Evolutionary conservation across 1,284 basidiomycete species (phyloP), one percentile per base, ranked within the genome.

Genomic region (Pulchroboletus neoregius): DNA sequence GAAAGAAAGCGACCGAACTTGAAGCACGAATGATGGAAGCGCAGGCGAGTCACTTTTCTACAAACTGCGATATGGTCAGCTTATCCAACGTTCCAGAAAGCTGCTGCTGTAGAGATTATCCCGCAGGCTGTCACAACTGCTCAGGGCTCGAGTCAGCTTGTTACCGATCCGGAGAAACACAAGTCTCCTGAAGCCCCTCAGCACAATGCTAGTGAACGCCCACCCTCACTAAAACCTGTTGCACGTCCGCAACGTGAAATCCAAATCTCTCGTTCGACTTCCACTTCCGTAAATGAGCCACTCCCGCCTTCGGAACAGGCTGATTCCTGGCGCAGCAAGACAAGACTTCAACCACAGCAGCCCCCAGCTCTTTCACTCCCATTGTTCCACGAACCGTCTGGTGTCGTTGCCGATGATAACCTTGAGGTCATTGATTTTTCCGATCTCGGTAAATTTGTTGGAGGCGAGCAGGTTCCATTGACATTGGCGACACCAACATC

Each of bases 1-100:
- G 81, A 51, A 78, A 74, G 67, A 96, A 96, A 68, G 93, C 93
- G 11, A 79, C 76, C 36, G 91, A 93, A 65, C 62, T 96, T 27
- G 93, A 93, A 65, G 87, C 80, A 52, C 80, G 74, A 65, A 79
- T 91, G 55, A 82, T 79, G 23, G 53, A 61, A 34, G 36, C 53
- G 9, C 60, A 67, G 41, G 61, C 37, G 31, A 52, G 50, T 45
- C 22, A 12, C 32, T 28, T 36, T 43, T 11, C 9, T 35, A 28
- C 33, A 10, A 27, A 27, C 7, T 33, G 36, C 9, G 16, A 24
- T 33, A 24, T 20, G 8, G 9, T 22, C 9, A 30, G 32, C 50
- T 65, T 16, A 62, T 27, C 8, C 16, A 18, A 36, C 24, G 6
- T 39, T 6, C 36, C 37, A 63, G 65, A 55, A 52, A 34, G 33